Evolutionary conservation across 306 rosid genomes (phyloP), one percentile per base, ranked within the genome.

Genomic region (Fragaria vesca): DNA sequence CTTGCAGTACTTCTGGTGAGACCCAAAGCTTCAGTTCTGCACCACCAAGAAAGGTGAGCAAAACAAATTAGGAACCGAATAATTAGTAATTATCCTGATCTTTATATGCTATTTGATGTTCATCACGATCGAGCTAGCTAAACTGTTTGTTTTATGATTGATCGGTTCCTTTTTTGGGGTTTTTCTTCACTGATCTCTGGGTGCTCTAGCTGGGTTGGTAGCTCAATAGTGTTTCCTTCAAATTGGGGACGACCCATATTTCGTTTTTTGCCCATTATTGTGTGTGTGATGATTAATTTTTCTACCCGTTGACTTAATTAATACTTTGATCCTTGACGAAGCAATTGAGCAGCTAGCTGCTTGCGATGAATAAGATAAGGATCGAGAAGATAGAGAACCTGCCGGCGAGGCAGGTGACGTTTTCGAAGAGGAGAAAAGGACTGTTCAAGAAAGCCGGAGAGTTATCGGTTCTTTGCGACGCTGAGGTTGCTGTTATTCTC

Each of bases 361-460:
- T 28, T 4, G 87, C 76, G 40, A 73, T 80, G 28, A 79, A 66
- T 71, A 86, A 74, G 85, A 86, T 86, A 8, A 80, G 74, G 83
- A 83, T 86, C 24, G 76, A 76, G 85, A 83, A 74, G 79, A 83
- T 86, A 24, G 81, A 76, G 78, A 78, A 86, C 78, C 20, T 81
- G 30, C 84, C 85, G 28, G 87, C 87, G 42, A 86, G 89, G 76
- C 87, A 81, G 50, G 85, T 75, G 60, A 83, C 89, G 0, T 86
- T 86, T 55, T 80, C 87, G 3, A 86, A 86, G 83, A 83, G 89
- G 38, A 75, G 87, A 67, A 26, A 82, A 60, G 85, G 87, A 72
- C 80, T 86, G 45, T 48, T 81, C 60, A 86, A 78, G 81, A 86
- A 86, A 81, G 89, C 89, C 15, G 67, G 79, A 48, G 89, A 80